phyloP scores from a whole-genome alignment of 768 basidiomycete genomes.

The Mycena capillaripes region DNA sequence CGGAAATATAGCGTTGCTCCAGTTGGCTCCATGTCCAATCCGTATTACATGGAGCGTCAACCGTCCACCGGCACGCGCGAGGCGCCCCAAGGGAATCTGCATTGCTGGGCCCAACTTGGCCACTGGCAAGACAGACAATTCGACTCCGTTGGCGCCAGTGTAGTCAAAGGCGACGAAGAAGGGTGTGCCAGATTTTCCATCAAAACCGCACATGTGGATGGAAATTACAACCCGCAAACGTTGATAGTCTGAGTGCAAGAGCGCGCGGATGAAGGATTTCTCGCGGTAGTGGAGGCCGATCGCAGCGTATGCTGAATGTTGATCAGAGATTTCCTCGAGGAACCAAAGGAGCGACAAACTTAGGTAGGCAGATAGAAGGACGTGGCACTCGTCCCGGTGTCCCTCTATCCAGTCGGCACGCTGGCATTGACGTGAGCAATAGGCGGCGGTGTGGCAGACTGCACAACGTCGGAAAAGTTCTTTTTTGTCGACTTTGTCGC shows the following conservation, averaged over 20 bases:
- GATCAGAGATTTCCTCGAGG: neutral
- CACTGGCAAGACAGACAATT: neutral
- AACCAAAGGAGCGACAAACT: conserved; percentile 6
- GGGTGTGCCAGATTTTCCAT: neutral
- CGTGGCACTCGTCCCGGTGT: conserved; percentile 16
- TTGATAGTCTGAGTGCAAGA: conserved; percentile 23
- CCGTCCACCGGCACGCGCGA: conserved; percentile 10
- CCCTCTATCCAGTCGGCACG: conserved; percentile 14
- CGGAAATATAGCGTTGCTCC: conserved; percentile 13
- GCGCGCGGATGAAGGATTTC: conserved; percentile 20
- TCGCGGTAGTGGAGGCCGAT: conserved; percentile 20
- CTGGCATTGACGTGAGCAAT: conserved; percentile 19
- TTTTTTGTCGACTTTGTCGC: conserved; percentile 22
- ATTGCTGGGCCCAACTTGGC: neutral
- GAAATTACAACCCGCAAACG: conserved; percentile 2
- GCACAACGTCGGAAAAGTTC: conserved; percentile 1
- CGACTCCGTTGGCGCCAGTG: conserved; percentile 6
- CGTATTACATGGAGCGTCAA: conserved; percentile 16
- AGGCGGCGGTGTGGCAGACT: conserved; percentile 5
- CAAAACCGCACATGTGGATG: neutral
- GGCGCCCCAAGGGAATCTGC: conserved; percentile 14
- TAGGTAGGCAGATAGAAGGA: conserved; percentile 5
- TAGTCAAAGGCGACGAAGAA: conserved; percentile 25
- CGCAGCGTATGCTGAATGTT: conserved; percentile 1
- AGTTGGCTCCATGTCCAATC: conserved; percentile 11